Percentiles rank a stretch among this genome's conserved stretches.
Evolutionary conservation across 495 filamentous ascomycete genomes (phyloP).

Genomic region (Neurospora sp.): DNA sequence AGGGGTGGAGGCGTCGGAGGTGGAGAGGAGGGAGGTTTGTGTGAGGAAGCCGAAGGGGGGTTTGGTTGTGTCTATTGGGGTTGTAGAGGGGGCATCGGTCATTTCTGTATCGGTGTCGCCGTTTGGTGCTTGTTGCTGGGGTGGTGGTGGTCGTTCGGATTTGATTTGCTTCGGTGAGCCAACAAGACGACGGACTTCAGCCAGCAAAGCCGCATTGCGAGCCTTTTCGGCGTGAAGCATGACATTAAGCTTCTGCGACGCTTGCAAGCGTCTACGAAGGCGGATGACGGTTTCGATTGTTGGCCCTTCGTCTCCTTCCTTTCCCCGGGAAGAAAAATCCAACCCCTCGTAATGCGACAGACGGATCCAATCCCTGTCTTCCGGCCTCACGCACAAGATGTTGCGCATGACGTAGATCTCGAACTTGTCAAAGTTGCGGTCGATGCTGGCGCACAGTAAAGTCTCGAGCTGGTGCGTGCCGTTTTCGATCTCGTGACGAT

Average conservation of each 20-base stretch:
- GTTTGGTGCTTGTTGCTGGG: constrained; percentile 20
- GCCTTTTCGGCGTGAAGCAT: constrained; percentile 63
- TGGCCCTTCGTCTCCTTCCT: constrained; percentile 24
- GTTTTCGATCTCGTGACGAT: constrained; percentile 73
- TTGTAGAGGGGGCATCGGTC: constrained; percentile 38
- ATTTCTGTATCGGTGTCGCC: constrained; percentile 3
- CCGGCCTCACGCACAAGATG: constrained; percentile 64
- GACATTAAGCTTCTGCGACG: constrained; percentile 68
- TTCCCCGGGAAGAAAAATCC: constrained; percentile 12
- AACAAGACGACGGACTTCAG: constrained; percentile 51
- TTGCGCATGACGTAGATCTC: constrained; percentile 88
- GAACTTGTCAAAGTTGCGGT: constrained; percentile 95
- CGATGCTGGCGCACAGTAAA: constrained; percentile 83
- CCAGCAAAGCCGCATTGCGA: constrained; percentile 65
- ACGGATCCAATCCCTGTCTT: constrained; percentile 65
- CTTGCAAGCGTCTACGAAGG: constrained; percentile 67
- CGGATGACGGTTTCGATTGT: constrained; percentile 55
- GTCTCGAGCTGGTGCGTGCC: constrained; percentile 91
- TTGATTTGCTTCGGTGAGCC: constrained; percentile 13
- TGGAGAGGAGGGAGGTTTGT: constrained; percentile 30
- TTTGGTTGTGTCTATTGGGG: constrained; percentile 11
- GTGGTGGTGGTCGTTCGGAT: background rate
- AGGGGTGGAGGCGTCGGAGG: constrained; percentile 34
- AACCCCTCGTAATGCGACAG: constrained; percentile 73
- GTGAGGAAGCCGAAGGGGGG: constrained; percentile 41